A percentile compares a stretch with the other conserved stretches of the same genome.
These are phyloP conservation scores for Pestalotiopsis sp. DNA, from an alignment of 2,329 filamentous ascomycete species.

Conservation along the genomic window DNA sequence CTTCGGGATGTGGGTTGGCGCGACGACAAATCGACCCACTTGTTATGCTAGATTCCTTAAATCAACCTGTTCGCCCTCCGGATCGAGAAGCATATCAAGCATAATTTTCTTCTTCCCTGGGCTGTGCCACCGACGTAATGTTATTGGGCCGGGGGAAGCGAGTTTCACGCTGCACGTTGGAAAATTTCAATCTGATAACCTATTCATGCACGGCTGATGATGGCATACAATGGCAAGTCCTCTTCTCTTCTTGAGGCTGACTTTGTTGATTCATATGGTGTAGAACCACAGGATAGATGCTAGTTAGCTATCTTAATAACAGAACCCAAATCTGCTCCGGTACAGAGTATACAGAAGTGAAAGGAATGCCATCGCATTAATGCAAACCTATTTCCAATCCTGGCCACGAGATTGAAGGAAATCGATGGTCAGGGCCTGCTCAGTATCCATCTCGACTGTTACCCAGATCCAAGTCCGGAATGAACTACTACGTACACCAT, in stretches of 20 bases:
- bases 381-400: background rate
- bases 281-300: background rate
- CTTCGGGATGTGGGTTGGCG: slow-evolving; percentile 3
- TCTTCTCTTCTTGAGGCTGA: background rate
- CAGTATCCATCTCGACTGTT: background rate
- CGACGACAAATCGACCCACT: background rate
- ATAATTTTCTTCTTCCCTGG: background rate
- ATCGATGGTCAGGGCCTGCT: background rate
- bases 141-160: background rate
- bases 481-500: background rate
- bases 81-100: slow-evolving; percentile 3
- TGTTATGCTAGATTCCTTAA: background rate
- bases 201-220: background rate
- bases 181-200: background rate
- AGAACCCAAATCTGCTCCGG: too few species aligned
- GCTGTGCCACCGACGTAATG: slow-evolving; percentile 2
- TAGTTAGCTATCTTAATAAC: background rate
- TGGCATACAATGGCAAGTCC: background rate
- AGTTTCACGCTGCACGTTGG: background rate
- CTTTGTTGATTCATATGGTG: background rate
- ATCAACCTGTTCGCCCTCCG: background rate
- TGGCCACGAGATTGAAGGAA: background rate
- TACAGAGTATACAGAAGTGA: background rate
- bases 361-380: background rate
- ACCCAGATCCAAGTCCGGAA: background rate